Evolutionary conservation across 371 early-diverging fungal species (phyloP).

Genomic region (Mucor irregularis): DNA sequence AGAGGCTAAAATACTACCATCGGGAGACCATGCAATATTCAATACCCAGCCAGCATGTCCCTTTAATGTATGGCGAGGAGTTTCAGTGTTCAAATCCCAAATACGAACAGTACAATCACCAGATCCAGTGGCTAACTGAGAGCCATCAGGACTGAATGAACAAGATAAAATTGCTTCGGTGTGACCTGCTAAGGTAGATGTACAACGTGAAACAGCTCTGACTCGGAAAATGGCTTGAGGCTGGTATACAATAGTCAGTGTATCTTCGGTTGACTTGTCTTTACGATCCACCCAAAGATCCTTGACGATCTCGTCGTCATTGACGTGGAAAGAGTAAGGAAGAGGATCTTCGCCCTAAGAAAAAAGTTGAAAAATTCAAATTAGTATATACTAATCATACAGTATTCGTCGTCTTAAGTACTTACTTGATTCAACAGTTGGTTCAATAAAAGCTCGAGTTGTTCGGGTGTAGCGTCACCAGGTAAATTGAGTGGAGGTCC

Average conservation of each 20-base stretch:
- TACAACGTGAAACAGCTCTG: constrained; percentile 88
- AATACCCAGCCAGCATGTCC: constrained; percentile 95
- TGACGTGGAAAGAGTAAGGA: constrained; percentile 91
- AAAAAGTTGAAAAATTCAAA: not conserved
- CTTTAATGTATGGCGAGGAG: constrained; percentile 72
- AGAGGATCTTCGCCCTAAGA: constrained; percentile 73
- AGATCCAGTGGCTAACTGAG: constrained; percentile 91
- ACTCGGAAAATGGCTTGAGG: constrained; percentile 96
- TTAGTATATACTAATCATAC: not conserved
- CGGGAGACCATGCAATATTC: constrained; percentile 92
- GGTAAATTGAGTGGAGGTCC: constrained; percentile 90
- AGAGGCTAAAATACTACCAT: constrained; percentile 82
- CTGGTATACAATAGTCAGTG: constrained; percentile 83
- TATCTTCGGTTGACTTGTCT: constrained; percentile 81
- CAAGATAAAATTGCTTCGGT: constrained; percentile 91
- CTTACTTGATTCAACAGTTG: constrained; percentile 83
- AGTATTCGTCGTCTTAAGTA: not conserved
- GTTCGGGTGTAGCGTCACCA: constrained; percentile 80
- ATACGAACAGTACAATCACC: constrained; percentile 94
- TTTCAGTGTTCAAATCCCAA: constrained; percentile 97
- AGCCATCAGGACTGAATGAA: constrained; percentile 92
- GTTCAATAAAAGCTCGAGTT: constrained; percentile 86
- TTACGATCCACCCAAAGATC: constrained; percentile 75
- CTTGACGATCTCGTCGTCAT: constrained; percentile 76
- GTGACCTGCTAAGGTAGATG: constrained; percentile 87